Conservation (phyloP, 2,329 filamentous ascomycete species). For the Sporothrix euskadiensis region DNA sequence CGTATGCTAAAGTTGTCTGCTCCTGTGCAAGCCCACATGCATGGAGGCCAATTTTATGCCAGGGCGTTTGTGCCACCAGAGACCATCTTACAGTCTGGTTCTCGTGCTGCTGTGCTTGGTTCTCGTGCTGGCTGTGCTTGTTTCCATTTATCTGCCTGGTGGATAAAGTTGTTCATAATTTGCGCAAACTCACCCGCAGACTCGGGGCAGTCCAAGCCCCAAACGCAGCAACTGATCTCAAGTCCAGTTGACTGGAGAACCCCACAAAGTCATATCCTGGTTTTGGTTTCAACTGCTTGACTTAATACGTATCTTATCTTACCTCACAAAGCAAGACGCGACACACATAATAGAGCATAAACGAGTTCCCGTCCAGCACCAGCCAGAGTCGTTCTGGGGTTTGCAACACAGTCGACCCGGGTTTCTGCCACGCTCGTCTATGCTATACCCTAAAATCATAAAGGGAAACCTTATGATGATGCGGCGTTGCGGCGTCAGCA, state of each 20-base stretch:
- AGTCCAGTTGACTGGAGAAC: slow-evolving; percentile 3
- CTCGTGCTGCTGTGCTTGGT: background rate
- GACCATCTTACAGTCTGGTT: background rate
- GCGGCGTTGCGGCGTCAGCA: slow-evolving; percentile 12
- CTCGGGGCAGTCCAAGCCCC: background rate
- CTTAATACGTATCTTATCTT: background rate
- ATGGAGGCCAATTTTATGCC: slow-evolving; percentile 14
- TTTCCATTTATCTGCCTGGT: background rate
- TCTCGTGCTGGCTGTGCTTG: slow-evolving; percentile 10
- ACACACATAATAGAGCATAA: background rate
- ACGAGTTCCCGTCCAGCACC: background rate
- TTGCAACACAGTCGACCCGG: slow-evolving; percentile 9
- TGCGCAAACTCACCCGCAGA: background rate
- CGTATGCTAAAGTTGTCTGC: background rate
- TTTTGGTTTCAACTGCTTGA: background rate
- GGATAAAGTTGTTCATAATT: slow-evolving; percentile 13
- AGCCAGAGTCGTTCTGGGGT: background rate
- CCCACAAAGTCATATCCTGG: slow-evolving; percentile 18
- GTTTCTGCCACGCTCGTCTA: background rate
- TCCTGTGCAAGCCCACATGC: slow-evolving; percentile 1
- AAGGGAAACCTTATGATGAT: background rate
- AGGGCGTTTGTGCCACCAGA: slow-evolving; percentile 19
- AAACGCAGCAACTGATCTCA: background rate
- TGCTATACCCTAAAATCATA: background rate
- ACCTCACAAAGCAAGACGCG: background rate